phyloP scores from a whole-genome alignment of 148 eudicot species.

The Suaeda aralocaspica region DNA sequence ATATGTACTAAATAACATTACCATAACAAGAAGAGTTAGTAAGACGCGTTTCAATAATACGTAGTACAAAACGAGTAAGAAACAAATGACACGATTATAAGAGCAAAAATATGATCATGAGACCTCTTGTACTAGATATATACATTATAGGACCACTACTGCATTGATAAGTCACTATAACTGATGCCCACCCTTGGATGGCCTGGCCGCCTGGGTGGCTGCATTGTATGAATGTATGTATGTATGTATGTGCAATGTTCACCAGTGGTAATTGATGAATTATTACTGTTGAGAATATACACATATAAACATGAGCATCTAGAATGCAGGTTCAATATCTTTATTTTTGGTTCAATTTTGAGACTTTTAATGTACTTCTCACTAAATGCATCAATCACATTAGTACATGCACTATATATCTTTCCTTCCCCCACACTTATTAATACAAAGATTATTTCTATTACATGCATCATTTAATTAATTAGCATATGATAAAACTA shows the following conservation, averaged over 20 bases:
- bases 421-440: too few relatives aligned
- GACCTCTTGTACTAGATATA: slow-evolving; percentile 5
- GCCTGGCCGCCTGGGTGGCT: slow-evolving; percentile 12
- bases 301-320: neutral
- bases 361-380: neutral
- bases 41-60: neutral
- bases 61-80: too few relatives aligned
- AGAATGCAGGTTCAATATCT: neutral
- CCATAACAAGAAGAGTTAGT: too few relatives aligned
- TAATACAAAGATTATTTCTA: too few relatives aligned
- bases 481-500: too few relatives aligned
- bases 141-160: slow-evolving; percentile 21
- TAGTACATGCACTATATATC: too few relatives aligned
- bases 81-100: neutral
- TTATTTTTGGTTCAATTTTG: slow-evolving; percentile 7
- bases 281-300: neutral
- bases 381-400: neutral
- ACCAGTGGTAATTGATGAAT: slow-evolving; percentile 3
- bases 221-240: neutral
- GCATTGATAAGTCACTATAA: slow-evolving; percentile 22
- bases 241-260: neutral
- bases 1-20: too few relatives aligned
- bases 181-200: slow-evolving; percentile 20
- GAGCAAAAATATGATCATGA: slow-evolving; percentile 14
- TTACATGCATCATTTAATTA: too few relatives aligned